Conservation (phyloP, 805 yeast genomes). For the Candida suzukii region DNA sequence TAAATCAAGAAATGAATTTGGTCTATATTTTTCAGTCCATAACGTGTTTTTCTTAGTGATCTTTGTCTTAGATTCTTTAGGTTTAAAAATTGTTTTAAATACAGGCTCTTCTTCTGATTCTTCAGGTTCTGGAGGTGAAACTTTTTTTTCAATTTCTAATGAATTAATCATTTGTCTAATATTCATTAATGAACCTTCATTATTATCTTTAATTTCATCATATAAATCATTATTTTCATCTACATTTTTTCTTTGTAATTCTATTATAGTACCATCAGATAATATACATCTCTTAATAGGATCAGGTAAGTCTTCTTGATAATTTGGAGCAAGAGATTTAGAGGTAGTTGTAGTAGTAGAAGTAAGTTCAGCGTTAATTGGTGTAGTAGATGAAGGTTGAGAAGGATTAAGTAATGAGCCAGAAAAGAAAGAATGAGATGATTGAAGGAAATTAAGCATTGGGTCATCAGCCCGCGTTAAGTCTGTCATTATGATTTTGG, state of each 20-base stretch:
- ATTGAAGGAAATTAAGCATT: not conserved
- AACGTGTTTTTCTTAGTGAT: conserved; percentile 8
- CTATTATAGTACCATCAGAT: not conserved
- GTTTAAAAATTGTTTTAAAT: conserved; percentile 1
- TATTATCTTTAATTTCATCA: not conserved
- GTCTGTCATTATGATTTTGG: no score
- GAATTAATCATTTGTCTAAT: not conserved
- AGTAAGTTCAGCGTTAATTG: no score
- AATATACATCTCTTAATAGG: not conserved
- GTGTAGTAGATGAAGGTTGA: not conserved
- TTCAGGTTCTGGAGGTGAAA: not conserved
- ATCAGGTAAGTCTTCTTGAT: not conserved
- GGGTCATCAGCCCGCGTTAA: no score
- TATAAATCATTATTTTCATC: not conserved
- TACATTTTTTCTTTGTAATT: not conserved
- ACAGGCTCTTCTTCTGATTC: conserved; percentile 7
- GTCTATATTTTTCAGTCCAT: conserved; percentile 66
- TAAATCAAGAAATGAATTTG: conserved; percentile 54
- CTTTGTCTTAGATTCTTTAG: conserved; percentile 1
- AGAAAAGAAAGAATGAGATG: not conserved
- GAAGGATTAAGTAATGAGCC: not conserved
- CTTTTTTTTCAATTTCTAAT: conserved; percentile 15
- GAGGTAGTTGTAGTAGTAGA: no score
- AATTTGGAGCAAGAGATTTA: no score
- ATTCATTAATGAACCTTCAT: not conserved